Base-by-base conservation (phyloP, 768 basidiomycete genomes). In the Russula lepida region DNA sequence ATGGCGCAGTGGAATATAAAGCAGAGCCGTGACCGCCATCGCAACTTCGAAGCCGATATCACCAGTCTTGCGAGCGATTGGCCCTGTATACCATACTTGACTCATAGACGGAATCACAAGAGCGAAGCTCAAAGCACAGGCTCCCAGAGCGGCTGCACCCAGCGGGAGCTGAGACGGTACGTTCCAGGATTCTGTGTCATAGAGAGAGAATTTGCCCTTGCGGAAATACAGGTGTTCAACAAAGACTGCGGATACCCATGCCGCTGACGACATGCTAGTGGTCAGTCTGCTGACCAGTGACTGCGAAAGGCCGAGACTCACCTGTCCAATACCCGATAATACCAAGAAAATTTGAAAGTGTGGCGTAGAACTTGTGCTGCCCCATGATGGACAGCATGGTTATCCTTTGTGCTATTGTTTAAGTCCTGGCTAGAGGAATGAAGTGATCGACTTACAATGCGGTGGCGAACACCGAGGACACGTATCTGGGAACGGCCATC, bases 11-110 rank as follows among this genome's bases (percentile, higher is more conserved):
- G 80, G 81, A 4, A 83, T 17, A 69, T 86, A 89, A 39, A 81
- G 64, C 37, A 81, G 15, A 13, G 69, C 74, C 0, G 80, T 77
- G 11, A 78, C 70, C 6, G 71, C 69, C 57, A 85, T 81, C 0
- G 85, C 84, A 19, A 83, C 71, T 61, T 87, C 76, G 41, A 91
- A 79, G 3, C 86, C 89, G 56, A 91, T 82, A 70, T 91, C 89
- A 4, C 89, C 89, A 13, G 84, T 77, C 11, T 68, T 73, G 35
- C 68, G 66, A 3, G 86, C 88, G 25, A 90, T 83, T 0, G 88
- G 88, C 0, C 89, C 89, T 3, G 74, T 71, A 68, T 81, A 90
- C 82, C 84, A 89, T 13, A 75, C 79, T 67, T 92, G 87, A 60
- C 80, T 74, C 82, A 91, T 91, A 49, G 76, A 82, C 9, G 85